Evolutionary conservation across 1,284 basidiomycete species (phyloP).

Genomic region (Moesziomyces globuligerus): DNA sequence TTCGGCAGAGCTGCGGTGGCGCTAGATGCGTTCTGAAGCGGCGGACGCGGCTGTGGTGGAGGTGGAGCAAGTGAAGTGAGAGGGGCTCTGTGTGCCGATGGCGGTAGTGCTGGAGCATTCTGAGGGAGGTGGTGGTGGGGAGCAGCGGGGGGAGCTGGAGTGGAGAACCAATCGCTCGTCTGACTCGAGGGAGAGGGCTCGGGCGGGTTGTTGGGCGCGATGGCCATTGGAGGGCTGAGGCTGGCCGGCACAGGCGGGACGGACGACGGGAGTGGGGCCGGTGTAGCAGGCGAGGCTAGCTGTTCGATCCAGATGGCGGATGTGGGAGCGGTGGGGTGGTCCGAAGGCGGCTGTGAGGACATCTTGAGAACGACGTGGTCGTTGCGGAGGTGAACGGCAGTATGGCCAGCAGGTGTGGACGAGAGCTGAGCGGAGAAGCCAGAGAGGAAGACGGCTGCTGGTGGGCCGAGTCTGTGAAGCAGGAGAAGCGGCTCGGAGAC

Average conservation of each 20-base stretch:
- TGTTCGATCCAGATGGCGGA: slow-evolving; percentile 39
- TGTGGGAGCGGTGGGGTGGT: slow-evolving; percentile 18
- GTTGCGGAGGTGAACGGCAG: slow-evolving; percentile 3
- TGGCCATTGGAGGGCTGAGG: neutral
- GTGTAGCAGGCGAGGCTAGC: slow-evolving; percentile 10
- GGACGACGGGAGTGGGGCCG: neutral
- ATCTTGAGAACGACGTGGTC: slow-evolving; percentile 30
- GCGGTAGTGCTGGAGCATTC: neutral
- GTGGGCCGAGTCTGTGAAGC: slow-evolving; percentile 18
- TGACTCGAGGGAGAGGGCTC: slow-evolving; percentile 17
- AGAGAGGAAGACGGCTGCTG: slow-evolving; percentile 29
- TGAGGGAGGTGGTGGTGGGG: neutral
- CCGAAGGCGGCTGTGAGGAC: slow-evolving; percentile 22
- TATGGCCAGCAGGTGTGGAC: neutral
- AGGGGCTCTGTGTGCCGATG: no score
- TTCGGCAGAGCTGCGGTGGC: neutral
- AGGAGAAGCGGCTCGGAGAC: slow-evolving; percentile 29
- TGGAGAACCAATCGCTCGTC: slow-evolving; percentile 40
- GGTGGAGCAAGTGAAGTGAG: slow-evolving; percentile 2
- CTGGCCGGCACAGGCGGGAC: neutral
- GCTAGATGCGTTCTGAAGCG: neutral
- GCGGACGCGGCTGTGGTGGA: slow-evolving; percentile 6
- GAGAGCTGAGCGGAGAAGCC: slow-evolving; percentile 27
- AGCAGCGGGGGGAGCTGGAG: slow-evolving; percentile 26
- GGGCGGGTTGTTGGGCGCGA: neutral